phyloP scores from a whole-genome alignment of 1,284 basidiomycete genomes.

The Mycena sp. region DNA sequence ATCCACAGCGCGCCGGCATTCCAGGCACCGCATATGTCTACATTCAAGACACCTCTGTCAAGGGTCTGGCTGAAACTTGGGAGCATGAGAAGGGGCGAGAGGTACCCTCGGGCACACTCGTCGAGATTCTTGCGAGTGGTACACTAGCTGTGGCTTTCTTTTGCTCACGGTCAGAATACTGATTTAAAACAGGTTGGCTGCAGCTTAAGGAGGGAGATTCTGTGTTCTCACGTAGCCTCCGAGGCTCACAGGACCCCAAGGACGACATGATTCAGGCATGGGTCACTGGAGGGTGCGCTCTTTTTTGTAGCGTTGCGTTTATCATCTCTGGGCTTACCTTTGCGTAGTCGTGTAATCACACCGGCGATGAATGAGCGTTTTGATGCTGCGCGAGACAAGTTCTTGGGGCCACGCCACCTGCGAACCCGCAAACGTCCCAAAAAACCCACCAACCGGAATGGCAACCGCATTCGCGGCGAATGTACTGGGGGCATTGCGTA shows the following conservation, averaged over 20 bases:
- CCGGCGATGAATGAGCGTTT: background rate
- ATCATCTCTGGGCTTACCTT: background rate
- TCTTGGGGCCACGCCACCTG: background rate
- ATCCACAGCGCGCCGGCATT: background rate
- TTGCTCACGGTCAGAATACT: background rate
- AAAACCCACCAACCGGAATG: background rate
- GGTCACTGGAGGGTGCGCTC: slow-evolving; percentile 1
- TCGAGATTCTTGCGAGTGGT: background rate
- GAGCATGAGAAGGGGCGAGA: background rate
- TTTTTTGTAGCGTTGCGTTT: background rate
- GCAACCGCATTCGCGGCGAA: background rate
- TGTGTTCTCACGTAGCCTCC: background rate
- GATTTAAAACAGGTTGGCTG: background rate
- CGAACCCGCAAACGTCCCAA: slow-evolving; percentile 1
- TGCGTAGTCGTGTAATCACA: background rate
- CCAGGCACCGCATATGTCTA: background rate
- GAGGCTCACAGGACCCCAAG: background rate
- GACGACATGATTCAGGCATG: background rate
- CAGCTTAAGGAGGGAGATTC: background rate
- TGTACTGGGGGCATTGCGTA: slow-evolving; percentile 13
- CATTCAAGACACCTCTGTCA: background rate
- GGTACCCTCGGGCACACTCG: background rate
- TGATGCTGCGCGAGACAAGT: slow-evolving; percentile 1
- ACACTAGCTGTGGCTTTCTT: background rate
- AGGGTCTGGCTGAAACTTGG: background rate